Conservation (phyloP, 139 green algal genomes). For the Chlamydomonas urium region DNA sequence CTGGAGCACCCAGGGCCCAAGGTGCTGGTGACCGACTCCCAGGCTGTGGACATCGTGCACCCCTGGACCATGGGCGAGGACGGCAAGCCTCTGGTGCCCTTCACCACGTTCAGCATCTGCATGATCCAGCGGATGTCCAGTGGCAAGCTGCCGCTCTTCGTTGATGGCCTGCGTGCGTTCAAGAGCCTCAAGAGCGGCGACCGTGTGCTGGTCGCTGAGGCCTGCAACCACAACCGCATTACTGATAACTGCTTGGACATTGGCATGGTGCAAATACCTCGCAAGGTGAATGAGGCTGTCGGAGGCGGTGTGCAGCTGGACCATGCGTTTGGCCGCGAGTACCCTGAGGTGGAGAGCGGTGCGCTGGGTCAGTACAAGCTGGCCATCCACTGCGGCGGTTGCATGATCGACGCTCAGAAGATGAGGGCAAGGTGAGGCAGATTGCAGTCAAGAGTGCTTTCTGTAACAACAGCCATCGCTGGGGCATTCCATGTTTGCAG, state of each 20-base stretch:
- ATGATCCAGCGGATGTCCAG: constrained; percentile 52
- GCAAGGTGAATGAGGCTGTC: constrained; percentile 17
- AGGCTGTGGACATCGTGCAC: constrained; percentile 65
- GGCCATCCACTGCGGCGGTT: constrained; percentile 55
- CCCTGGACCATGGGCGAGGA: constrained; percentile 52
- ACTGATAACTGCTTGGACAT: constrained; percentile 65
- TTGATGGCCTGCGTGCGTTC: constrained; percentile 39
- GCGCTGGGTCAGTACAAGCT: constrained; percentile 30
- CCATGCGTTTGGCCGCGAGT: constrained; percentile 53
- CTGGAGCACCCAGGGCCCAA: constrained; percentile 40
- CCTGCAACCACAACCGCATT: constrained; percentile 73
- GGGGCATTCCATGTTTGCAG: neutral
- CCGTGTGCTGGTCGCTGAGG: constrained; percentile 53
- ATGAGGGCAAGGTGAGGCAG: constrained; percentile 38
- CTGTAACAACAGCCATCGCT: neutral
- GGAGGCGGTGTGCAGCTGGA: constrained; percentile 31
- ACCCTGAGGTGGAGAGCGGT: constrained; percentile 26
- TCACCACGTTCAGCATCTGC: constrained; percentile 64
- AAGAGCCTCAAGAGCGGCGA: constrained; percentile 21
- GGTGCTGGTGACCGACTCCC: constrained; percentile 59
- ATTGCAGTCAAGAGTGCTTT: too few relatives aligned
- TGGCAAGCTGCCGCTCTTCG: constrained; percentile 50
- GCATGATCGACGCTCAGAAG: constrained; percentile 63
- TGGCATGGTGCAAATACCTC: constrained; percentile 52
- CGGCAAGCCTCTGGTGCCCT: constrained; percentile 42